phyloP scores from a whole-genome alignment of 2,329 filamentous ascomycete genomes.

The Leptosphaerulina australis region DNA sequence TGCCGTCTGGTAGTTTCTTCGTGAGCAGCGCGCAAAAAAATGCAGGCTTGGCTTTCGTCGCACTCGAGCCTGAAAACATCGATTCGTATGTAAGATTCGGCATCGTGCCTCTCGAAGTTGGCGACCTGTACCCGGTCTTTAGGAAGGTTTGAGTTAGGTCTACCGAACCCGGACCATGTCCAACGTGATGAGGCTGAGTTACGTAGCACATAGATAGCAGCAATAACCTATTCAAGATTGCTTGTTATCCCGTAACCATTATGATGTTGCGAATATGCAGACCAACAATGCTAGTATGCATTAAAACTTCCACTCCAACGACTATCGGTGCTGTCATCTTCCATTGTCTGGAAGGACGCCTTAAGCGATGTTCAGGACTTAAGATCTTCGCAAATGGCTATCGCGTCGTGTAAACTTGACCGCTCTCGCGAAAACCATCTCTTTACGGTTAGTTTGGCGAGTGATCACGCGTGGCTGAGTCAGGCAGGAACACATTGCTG shows the following conservation, averaged over 20 bases:
- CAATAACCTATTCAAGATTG: background rate
- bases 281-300: background rate
- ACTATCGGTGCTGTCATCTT: background rate
- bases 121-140: conserved; percentile 46
- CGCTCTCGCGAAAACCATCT: conserved; percentile 16
- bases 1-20: conserved; percentile 44
- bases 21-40: conserved; percentile 48
- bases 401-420: conserved; percentile 14
- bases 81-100: conserved; percentile 48
- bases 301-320: background rate
- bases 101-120: conserved; percentile 45
- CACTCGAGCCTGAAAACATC: conserved; percentile 48
- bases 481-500: conserved; percentile 10
- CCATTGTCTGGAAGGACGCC: conserved; percentile 7
- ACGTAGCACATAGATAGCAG: background rate
- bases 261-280: background rate
- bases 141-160: conserved; percentile 22
- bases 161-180: background rate
- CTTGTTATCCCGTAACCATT: conserved; percentile 2
- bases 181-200: background rate
- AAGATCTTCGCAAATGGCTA: conserved; percentile 2
- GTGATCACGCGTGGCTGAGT: conserved; percentile 18
- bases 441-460: conserved; percentile 20
- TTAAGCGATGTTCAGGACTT: conserved; percentile 15
- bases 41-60: conserved; percentile 45